Evolutionary conservation across 2,329 filamentous ascomycete species (phyloP).

Genomic region (Fusarium sp.): DNA sequence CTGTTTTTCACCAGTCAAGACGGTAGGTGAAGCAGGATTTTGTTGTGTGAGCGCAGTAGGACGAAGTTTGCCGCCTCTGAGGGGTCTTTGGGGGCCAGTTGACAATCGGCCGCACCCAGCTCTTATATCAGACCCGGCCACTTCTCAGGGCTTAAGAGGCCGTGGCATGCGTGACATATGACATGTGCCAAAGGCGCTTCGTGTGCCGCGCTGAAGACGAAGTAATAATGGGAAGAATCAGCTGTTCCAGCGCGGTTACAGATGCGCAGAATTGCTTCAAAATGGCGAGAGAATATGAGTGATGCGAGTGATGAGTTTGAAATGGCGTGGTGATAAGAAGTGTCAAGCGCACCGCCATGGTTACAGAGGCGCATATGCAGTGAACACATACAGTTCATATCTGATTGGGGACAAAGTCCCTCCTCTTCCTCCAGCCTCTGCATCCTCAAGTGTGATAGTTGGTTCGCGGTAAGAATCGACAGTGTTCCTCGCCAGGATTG

Average conservation of each 20-base stretch:
- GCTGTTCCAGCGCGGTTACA: conserved; percentile 15
- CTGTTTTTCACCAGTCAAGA: conserved; percentile 25
- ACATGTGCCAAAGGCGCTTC: conserved; percentile 4
- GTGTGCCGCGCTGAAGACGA: conserved; percentile 12
- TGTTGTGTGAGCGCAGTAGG: neutral
- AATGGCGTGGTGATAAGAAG: conserved; percentile 25
- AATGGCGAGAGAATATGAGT: too few species aligned
- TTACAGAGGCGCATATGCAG: neutral
- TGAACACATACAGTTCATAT: neutral
- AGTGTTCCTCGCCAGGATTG: neutral
- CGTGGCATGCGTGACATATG: conserved; percentile 21
- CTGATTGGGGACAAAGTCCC: neutral
- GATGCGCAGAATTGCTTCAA: too few species aligned
- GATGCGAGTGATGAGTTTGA: neutral
- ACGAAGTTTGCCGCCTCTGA: conserved; percentile 1
- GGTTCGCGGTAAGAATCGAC: neutral
- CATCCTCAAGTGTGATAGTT: neutral
- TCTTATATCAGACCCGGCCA: conserved; percentile 20
- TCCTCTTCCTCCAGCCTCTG: conserved; percentile 13
- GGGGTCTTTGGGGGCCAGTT: conserved; percentile 9
- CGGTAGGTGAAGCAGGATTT: conserved; percentile 9
- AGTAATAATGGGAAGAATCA: neutral
- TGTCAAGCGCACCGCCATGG: neutral
- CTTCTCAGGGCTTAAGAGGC: neutral
- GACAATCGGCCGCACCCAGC: conserved; percentile 1